Base-by-base conservation (phyloP, 345 rosid genomes). In the Hypericum perforatum region DNA sequence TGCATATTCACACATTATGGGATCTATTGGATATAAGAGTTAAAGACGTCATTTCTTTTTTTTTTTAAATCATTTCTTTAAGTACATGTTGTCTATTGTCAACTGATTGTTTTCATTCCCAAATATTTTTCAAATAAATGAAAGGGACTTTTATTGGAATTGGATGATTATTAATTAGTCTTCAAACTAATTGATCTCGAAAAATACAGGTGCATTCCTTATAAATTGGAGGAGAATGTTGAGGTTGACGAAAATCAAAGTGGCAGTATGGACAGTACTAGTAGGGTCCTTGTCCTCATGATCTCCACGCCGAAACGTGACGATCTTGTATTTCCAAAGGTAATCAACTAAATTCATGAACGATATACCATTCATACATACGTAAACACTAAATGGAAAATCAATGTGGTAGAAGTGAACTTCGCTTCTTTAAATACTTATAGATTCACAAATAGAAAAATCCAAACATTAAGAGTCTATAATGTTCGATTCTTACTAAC, bases 271-370 rank as follows among this genome's bases (percentile, higher is more conserved):
- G 75, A 74, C 45, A 77, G 65, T 56, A 69, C n/a, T n/a, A 22
- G 32, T 22, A 22, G 55, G 41, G 39, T 90, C 11, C 55, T 75
- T 64, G 86, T 90, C 58, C 81, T 78, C 65, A 86, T 90, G 97
- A 76, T 90, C 65, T 82, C 97, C 52, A 76, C 97, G 56, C 97
- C 97, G 37, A 80, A 86, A 43, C 82, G 94, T 7, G 65, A 68
- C 13, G 97, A 86, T 65, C 70, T 86, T 47, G 94, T 86, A 57
- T 90, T 90, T 58, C 95, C 97, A 14, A 90, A 86, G 94, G 97
- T 89, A 62, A 38, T 4, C 3, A 12, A 8, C 5, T 40, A 39
- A 32, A 16, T 38, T 12, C 41, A 8, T 0, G 8, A 12, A 2
- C 12, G n/a, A 49, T 5, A 16, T 37, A 39, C 8, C 39, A 40